A percentile compares a stretch with the other conserved stretches of the same genome.
Evolutionary conservation across 73 alveolate species (phyloP).

Genomic region (Uronychia setigera): DNA sequence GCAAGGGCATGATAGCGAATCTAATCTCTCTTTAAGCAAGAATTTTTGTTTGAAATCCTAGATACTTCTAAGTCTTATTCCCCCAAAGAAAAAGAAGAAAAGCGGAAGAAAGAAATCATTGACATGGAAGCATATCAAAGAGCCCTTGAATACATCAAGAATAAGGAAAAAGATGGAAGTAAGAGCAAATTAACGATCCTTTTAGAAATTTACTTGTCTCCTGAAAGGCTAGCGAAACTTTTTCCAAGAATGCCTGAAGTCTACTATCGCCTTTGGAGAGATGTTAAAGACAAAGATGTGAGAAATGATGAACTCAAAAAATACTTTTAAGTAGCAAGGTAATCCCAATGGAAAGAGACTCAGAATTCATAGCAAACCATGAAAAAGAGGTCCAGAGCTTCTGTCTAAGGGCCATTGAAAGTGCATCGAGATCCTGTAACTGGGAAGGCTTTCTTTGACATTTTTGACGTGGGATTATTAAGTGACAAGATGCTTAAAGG

Average conservation of each 20-base stretch:
- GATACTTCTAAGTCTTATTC: background rate
- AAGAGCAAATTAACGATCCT: background rate
- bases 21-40: background rate
- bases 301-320: slow-evolving; percentile 5
- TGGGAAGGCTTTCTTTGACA: slow-evolving; percentile 22
- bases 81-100: background rate
- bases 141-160: slow-evolving; percentile 9
- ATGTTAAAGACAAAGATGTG: slow-evolving; percentile 18
- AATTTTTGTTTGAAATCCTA: background rate
- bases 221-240: slow-evolving; percentile 2
- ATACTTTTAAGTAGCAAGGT: background rate
- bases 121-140: slow-evolving; percentile 18
- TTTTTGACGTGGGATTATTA: background rate
- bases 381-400: background rate
- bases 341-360: background rate
- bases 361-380: background rate
- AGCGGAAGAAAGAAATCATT: slow-evolving; percentile 5
- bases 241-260: slow-evolving; percentile 39
- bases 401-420: background rate
- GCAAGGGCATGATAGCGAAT: background rate
- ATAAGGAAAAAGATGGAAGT: slow-evolving; percentile 2
- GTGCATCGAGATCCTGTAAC: slow-evolving; percentile 40
- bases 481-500: background rate
- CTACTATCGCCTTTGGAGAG: slow-evolving; percentile 39
- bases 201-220: background rate